Conservation (phyloP, 1,284 basidiomycete species). For the Violaceomyces palustris region DNA sequence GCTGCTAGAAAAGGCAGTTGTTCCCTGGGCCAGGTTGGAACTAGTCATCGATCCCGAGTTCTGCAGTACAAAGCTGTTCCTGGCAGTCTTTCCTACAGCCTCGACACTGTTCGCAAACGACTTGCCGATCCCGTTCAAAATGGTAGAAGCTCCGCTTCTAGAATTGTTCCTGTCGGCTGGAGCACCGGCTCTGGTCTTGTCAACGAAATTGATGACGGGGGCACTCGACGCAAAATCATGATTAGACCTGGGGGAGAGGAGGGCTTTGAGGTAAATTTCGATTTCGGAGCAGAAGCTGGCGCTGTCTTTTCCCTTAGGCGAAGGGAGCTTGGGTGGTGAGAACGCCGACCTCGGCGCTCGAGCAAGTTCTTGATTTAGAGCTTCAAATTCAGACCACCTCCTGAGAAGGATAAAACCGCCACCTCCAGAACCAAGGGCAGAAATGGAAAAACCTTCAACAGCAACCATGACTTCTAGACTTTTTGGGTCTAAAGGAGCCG, state of each 20-base stretch:
- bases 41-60: neutral
- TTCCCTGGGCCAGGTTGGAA: too few relatives aligned
- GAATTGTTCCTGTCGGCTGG: conserved; percentile 15
- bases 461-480: conserved; percentile 46
- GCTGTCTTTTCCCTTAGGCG: conserved; percentile 26
- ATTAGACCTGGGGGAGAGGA: conserved; percentile 19
- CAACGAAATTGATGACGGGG: conserved; percentile 38
- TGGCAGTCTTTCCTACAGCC: conserved; percentile 37
- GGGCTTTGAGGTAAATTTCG: conserved; percentile 30
- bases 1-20: too few relatives aligned
- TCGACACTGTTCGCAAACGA: conserved; percentile 38
- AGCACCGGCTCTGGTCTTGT: conserved; percentile 39
- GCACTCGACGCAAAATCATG: conserved; percentile 6
- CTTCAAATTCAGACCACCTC: conserved; percentile 45
- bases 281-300: conserved; percentile 21
- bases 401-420: conserved; percentile 47
- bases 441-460: conserved; percentile 25
- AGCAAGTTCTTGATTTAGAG: conserved; percentile 36
- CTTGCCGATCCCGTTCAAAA: conserved; percentile 34
- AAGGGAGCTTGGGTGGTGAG: conserved; percentile 28
- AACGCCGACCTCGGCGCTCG: conserved; percentile 23
- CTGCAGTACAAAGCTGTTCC: conserved; percentile 20
- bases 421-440: conserved; percentile 7
- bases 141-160: conserved; percentile 12
- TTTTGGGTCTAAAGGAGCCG: conserved; percentile 26